These are phyloP conservation scores for Dactylellina cionopaga DNA, from an alignment of 2,329 filamentous ascomycete genomes.

Conservation along the genomic window DNA sequence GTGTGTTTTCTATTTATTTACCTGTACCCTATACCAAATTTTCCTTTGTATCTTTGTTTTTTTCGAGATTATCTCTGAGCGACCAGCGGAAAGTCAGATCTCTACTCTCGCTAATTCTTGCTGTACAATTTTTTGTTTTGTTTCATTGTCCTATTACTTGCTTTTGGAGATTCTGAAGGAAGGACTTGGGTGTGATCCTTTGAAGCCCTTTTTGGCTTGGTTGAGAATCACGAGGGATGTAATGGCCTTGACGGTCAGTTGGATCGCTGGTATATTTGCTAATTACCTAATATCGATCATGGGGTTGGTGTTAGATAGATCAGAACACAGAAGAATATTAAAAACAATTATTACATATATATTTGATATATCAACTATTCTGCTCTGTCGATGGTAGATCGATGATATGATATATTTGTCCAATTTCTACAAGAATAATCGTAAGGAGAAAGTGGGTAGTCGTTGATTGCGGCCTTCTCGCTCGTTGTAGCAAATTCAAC, in stretches of 20 bases:
- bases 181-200: no score
- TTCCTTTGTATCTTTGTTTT: background rate
- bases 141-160: constrained; percentile 1
- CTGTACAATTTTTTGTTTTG: background rate
- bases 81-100: constrained; percentile 19
- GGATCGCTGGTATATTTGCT: constrained; percentile 12
- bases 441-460: no score
- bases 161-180: constrained; percentile 25
- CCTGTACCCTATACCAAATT: constrained; percentile 31
- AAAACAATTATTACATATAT: background rate
- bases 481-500: background rate
- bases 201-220: background rate
- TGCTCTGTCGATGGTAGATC: no score
- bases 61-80: background rate
- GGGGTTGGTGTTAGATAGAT: constrained; percentile 28
- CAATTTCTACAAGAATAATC: no score
- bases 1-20: constrained; percentile 11
- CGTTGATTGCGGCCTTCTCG: background rate
- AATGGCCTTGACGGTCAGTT: constrained; percentile 36
- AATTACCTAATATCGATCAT: constrained; percentile 44
- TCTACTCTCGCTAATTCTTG: constrained; percentile 23
- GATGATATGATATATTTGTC: no score
- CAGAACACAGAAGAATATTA: constrained; percentile 8
- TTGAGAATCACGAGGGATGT: constrained; percentile 18
- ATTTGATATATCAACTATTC: background rate